Evolutionary conservation across 371 early-diverging fungal genomes (phyloP), one percentile per base, ranked within the genome.

Genomic region (Phascolomyces articulosus): DNA sequence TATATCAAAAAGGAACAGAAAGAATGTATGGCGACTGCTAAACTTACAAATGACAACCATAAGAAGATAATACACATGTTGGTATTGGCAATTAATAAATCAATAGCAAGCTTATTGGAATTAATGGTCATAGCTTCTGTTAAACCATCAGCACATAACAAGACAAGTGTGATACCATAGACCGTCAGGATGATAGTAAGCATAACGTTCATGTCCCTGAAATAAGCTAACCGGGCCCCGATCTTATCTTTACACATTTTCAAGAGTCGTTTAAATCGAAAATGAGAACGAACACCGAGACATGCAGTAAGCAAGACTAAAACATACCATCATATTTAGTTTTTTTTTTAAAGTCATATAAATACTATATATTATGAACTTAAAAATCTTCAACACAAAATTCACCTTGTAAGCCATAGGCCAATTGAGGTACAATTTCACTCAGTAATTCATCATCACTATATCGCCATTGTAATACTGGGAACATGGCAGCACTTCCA

Each of bases 201-300:
- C 24, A 79, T 64, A 26, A 64, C 48, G 55, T 83, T 85, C 82
- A 85, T 81, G 40, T 81, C 80, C 49, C 69, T 76, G 53, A 85
- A 85, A 49, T 85, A 85, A 0, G 56, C 21, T 8, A 83, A 44
- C 58, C 79, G 81, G 20, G 48, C 64, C 29, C 54, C 57, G 34
- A 58, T 31, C 15, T 40, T 23, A 1, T 61, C 38, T 61, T 48
- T 61, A n/a, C 62, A 49, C 9, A 54, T 20, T 15, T 29, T 29
- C 31, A 68, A 54, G 3, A 79, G 41, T 8, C 75, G 61, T 20
- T 51, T 40, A 61, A 85, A 85, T 18, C 83, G 66, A 15, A 68
- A 63, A 59, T 83, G 69, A 1, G 83, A 77, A 18, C 75, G 75
- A 21, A 81, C 29, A 41, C 83, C 83, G 9, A 85, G 64, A 2